Conservation (phyloP, 1,139 yeast species). For the Geotrichum candidum region DNA sequence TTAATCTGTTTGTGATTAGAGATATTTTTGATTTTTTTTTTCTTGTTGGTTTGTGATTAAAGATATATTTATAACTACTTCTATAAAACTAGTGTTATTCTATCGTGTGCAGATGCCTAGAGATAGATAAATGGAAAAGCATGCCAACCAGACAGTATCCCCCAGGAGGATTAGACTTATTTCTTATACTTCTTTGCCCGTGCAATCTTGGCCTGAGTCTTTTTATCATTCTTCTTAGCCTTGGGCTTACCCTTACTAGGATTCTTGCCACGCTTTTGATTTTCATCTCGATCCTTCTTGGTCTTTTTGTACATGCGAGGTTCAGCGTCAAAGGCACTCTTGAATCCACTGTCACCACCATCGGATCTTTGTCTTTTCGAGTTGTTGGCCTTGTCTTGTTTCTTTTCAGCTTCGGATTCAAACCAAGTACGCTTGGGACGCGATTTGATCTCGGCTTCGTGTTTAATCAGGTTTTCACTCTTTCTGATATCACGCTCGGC, state of each 20-base stretch:
- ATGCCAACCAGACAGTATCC: no score
- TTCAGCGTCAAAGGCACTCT: constrained; percentile 29
- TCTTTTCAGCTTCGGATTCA: constrained; percentile 69
- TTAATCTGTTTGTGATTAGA: no score
- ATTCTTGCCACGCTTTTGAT: constrained; percentile 19
- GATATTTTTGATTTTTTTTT: no score
- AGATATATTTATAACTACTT: no score
- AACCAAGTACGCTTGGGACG: constrained; percentile 98
- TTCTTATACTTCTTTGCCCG: constrained; percentile 46
- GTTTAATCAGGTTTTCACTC: constrained; percentile 77
- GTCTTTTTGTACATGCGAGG: constrained; percentile 31
- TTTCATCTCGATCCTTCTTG: constrained; percentile 25
- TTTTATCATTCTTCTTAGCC: constrained; percentile 19
- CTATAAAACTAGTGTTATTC: no score
- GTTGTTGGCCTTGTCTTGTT: constrained; percentile 38
- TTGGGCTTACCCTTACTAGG: constrained; percentile 58
- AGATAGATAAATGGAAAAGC: neutral
- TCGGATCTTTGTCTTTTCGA: constrained; percentile 57
- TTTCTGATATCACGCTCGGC: constrained; percentile 90
- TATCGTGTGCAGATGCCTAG: neutral
- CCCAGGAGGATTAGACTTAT: constrained; percentile 26
- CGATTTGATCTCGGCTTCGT: constrained; percentile 73
- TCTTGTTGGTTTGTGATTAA: no score
- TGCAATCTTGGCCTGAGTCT: constrained; percentile 14
- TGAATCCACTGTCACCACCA: constrained; percentile 36